Evolutionary conservation across 441 rosid genomes (phyloP).

Genomic region (Erodium texanum): DNA sequence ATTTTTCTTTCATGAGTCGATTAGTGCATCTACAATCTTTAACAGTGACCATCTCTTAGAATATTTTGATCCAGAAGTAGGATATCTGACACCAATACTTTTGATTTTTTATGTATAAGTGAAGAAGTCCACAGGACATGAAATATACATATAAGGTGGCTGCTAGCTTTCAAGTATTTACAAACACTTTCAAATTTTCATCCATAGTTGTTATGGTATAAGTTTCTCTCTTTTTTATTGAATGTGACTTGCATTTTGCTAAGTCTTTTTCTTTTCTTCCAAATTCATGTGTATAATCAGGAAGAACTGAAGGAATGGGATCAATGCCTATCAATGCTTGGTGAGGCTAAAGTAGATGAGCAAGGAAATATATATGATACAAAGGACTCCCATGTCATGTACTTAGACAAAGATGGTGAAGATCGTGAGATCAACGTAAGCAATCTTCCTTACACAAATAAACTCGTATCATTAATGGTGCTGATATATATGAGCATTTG

Average conservation of each 20-base stretch:
- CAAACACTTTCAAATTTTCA: neutral
- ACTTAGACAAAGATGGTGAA: constrained; percentile 81
- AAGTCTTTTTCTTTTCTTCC: neutral
- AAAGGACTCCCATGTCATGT: constrained; percentile 53
- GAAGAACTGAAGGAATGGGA: constrained; percentile 98
- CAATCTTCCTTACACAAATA: neutral
- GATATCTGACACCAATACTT: neutral
- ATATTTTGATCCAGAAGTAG: neutral
- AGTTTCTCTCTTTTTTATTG: neutral
- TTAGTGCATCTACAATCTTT: neutral
- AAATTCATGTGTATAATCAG: constrained; percentile 25
- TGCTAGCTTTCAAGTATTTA: neutral
- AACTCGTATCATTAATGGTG: neutral
- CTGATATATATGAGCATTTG: neutral
- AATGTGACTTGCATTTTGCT: neutral
- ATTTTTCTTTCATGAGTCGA: neutral
- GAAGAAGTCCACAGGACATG: neutral
- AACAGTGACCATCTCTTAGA: neutral
- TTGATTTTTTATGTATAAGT: neutral
- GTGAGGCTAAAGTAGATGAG: constrained; percentile 84
- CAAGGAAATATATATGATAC: constrained; percentile 63
- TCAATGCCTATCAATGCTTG: constrained; percentile 75
- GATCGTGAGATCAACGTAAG: constrained; percentile 87
- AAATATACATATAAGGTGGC: neutral
- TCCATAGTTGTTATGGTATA: neutral